These are phyloP conservation scores for Albifimbria verrucaria DNA, from an alignment of 2,329 filamentous ascomycete species.

Conservation along the genomic window DNA sequence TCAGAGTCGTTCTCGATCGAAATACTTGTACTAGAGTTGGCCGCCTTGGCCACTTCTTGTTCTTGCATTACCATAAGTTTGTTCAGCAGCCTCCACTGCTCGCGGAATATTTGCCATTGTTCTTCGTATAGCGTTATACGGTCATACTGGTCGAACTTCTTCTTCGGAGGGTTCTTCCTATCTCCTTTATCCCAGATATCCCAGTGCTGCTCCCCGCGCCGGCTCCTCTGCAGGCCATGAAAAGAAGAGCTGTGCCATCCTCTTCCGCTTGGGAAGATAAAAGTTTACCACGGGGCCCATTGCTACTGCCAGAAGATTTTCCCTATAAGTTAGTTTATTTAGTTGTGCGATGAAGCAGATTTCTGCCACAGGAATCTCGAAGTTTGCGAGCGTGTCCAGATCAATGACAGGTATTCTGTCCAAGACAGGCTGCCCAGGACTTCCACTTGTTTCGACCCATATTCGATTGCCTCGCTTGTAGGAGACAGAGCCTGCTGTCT, in stretches of 20 bases:
- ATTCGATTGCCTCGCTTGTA: slow-evolving; percentile 13
- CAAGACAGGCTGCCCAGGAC: slow-evolving; percentile 5
- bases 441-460: slow-evolving; percentile 11
- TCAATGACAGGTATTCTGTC: slow-evolving; percentile 12
- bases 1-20: slow-evolving; percentile 4
- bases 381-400: slow-evolving; percentile 9
- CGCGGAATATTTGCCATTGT: background rate
- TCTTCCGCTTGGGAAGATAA: slow-evolving; percentile 5
- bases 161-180: background rate
- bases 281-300: slow-evolving; percentile 7
- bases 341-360: slow-evolving; percentile 15
- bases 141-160: background rate
- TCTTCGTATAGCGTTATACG: background rate
- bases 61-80: background rate
- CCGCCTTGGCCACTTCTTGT: no score
- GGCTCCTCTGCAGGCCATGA: background rate
- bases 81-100: background rate
- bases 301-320: slow-evolving; percentile 5
- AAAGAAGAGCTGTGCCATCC: background rate
- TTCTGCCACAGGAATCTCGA: slow-evolving; percentile 11
- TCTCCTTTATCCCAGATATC: background rate
- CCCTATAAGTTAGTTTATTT: slow-evolving; percentile 2
- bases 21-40: no score
- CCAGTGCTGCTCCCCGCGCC: background rate
- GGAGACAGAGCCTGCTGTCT: slow-evolving; percentile 1